Base-by-base conservation (phyloP, 345 rosid species). In the Citrus maxima region DNA sequence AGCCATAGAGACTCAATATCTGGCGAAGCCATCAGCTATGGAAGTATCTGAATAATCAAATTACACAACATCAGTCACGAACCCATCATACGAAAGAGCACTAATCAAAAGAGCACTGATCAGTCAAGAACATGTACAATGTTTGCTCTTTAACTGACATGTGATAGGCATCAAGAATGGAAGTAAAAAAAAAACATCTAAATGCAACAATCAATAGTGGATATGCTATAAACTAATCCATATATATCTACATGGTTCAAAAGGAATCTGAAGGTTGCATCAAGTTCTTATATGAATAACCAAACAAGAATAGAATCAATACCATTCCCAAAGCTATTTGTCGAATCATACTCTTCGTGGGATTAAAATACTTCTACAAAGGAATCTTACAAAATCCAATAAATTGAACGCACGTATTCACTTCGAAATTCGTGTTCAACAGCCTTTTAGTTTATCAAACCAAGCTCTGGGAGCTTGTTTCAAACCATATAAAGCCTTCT, bases 1-100 rank as follows among this genome's bases (percentile, higher is more conserved):
- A 85, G 80, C 81, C 83, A 85, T 24, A 82, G 77, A 40, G 86
- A 86, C 77, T 30, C 0, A 2, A 30, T 30, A 86, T 87, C 82
- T 14, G 85, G 82, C 61, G 93, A 86, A 82, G 97, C 88, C 95
- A 90, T 89, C 75, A 74, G 63, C 77, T 24, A 75, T 24, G 19
- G 21, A 58, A 37, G 70, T 67, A 10, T 67, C 25, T 12, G 61
- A 70, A 61, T 51, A 30, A 69, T 49, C 68, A 74, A 49, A 61
- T 60, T 35, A 46, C 51, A 42, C 32, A 56, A 34, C 25, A 24
- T 70, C 22, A 24, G 55, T 16, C 28, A 5, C 24, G 6, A 40
- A 24, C 14, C 9, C 4, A 4, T 24, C 24, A 38, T 24, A 14
- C 10, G 14, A 69, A 49, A 70, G 46, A 66, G 25, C n/a, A 73